Evolutionary conservation across 306 rosid genomes (phyloP).

Genomic region (Acmispon strigosus): DNA sequence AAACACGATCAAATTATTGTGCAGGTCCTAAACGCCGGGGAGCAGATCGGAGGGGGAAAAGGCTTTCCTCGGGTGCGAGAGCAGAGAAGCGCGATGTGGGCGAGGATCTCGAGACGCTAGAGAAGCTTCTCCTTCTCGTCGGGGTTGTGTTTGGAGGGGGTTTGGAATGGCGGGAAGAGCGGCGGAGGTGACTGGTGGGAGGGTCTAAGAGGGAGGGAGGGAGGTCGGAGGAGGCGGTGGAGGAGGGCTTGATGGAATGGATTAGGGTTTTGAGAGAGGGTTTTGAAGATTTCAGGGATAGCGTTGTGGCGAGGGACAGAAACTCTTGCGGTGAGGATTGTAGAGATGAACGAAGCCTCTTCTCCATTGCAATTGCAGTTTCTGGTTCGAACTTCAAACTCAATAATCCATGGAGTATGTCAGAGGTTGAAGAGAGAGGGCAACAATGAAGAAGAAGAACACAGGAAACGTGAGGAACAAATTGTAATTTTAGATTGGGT

Average conservation of each 20-base stretch:
- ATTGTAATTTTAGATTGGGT: too few relatives aligned
- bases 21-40: constrained; percentile 54
- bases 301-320: constrained; percentile 39
- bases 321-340: constrained; percentile 62
- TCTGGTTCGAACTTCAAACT: not conserved
- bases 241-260: constrained; percentile 49
- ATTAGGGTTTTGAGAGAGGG: constrained; percentile 64
- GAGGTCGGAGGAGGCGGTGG: constrained; percentile 50
- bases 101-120: constrained; percentile 43
- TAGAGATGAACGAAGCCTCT: constrained; percentile 67
- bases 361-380: constrained; percentile 53
- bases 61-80: constrained; percentile 51
- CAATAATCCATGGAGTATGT: not conserved
- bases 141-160: not conserved
- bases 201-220: constrained; percentile 55
- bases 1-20: constrained; percentile 52
- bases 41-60: constrained; percentile 45
- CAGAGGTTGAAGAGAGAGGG: not conserved
- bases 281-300: constrained; percentile 55
- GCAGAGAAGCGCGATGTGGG: constrained; percentile 44
- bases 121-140: constrained; percentile 22
- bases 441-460: too few relatives aligned
- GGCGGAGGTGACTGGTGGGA: constrained; percentile 57
- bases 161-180: constrained; percentile 49
- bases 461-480: too few relatives aligned